These are phyloP conservation scores for Vanrija sp. DNA, from an alignment of 1,284 basidiomycete species.

Conservation along the genomic window DNA sequence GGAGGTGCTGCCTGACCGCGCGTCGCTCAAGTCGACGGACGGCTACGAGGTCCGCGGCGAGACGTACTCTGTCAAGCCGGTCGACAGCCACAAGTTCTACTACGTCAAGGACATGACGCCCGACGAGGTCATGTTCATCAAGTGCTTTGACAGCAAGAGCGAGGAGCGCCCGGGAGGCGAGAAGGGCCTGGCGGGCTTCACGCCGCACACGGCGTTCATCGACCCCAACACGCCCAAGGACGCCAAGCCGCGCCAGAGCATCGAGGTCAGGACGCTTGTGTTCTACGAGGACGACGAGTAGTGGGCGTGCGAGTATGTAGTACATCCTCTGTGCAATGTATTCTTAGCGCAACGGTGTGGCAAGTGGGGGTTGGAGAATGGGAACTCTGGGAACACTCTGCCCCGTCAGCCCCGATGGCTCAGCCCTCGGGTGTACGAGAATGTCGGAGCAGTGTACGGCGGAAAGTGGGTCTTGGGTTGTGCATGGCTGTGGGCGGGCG, in stretches of 20 bases:
- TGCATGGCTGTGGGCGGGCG: too few relatives aligned
- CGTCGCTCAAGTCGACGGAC: background rate
- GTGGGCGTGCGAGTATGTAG: too few relatives aligned
- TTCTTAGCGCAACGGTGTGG: too few relatives aligned
- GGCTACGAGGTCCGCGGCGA: slow-evolving; percentile 16
- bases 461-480: too few relatives aligned
- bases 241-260: slow-evolving; percentile 16
- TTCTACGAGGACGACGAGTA: slow-evolving; percentile 12
- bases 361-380: too few relatives aligned
- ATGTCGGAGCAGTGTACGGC: too few relatives aligned
- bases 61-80: slow-evolving; percentile 17
- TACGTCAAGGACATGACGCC: slow-evolving; percentile 19
- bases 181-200: slow-evolving; percentile 12
- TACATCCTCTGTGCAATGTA: too few relatives aligned
- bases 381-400: too few relatives aligned
- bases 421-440: too few relatives aligned
- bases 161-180: slow-evolving; percentile 3
- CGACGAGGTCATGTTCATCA: slow-evolving; percentile 22
- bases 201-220: slow-evolving; percentile 18
- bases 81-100: slow-evolving; percentile 12
- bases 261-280: slow-evolving; percentile 19
- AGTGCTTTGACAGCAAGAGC: slow-evolving; percentile 16
- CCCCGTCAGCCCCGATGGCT: too few relatives aligned
- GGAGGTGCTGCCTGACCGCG: slow-evolving; percentile 4
- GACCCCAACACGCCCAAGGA: slow-evolving; percentile 15